Base-by-base conservation (phyloP, 2,329 filamentous ascomycete genomes). In the Colletotrichum navitas region DNA sequence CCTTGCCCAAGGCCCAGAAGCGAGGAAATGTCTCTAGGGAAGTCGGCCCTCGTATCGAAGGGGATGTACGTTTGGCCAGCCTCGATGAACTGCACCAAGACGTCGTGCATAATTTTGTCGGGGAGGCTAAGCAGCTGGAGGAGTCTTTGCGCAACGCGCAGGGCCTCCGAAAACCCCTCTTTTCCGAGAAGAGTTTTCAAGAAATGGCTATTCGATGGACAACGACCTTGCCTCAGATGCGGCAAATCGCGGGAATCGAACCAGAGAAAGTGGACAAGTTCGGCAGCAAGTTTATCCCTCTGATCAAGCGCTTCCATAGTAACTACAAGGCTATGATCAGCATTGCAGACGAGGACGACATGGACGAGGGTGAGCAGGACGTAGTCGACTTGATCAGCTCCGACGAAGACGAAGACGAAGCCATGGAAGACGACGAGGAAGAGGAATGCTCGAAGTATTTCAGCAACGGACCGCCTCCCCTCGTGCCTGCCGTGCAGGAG, bases 131-230 rank as follows among this genome's bases (percentile, higher is more conserved):
- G 76, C 80, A 81, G 26, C 66, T 89, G 21, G 89, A 92, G 75
- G 88, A 91, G 75, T 82, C 85, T 1, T 83, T 95, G 32, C 87
- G 91, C 75, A 88, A 89, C 73, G 83, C 84, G 32, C 88, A 88
- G 62, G 83, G 84, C 5, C 80, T 92, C 41, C 86, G 88, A 11
- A 83, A 85, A 29, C 85, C 87, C 5, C 83, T 91, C 0, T 96
- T 96, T 78, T 90, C 89, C 0, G 91, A 94, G 72, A 85, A 85
- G 29, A 86, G 93, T 18, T 86, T 94, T 62, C 89, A 91, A 45
- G 88, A 92, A 75, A 95, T 96, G 92, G 91, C 89, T 16, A 89
- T 94, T 61, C 81, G 85, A 43, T 92, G 92, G 85, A 93, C 92
- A 0, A 85, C 83, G 10, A 89, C 85, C 11, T 76, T 89, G 12